Evolutionary conservation across 2,329 filamentous ascomycete genomes (phyloP).

Genomic region (Fusarium anthophilum): DNA sequence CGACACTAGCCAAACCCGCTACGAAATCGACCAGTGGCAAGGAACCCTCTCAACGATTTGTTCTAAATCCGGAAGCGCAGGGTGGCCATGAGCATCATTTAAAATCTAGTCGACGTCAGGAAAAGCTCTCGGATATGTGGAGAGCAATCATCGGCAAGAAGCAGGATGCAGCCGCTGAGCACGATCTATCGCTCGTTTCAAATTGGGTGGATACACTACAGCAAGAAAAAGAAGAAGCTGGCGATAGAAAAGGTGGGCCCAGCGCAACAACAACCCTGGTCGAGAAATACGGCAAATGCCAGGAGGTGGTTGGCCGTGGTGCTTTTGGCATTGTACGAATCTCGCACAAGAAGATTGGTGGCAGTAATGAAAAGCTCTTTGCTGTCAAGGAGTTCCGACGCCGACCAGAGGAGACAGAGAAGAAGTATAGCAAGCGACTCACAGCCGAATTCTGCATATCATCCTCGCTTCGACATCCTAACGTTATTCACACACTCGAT

Average conservation of each 20-base stretch:
- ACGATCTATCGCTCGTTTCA: constrained; percentile 91
- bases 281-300: constrained; percentile 98
- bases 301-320: constrained; percentile 94
- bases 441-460: constrained; percentile 99
- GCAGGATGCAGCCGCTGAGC: constrained; percentile 77
- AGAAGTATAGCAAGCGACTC: constrained; percentile 97
- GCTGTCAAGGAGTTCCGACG: constrained; percentile 98
- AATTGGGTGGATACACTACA: constrained; percentile 96
- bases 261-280: constrained; percentile 79
- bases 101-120: constrained; percentile 89
- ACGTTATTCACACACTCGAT: constrained; percentile 97
- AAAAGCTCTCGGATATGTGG: constrained; percentile 94
- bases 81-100: constrained; percentile 88
- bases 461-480: constrained; percentile 93
- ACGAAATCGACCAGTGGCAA: constrained; percentile 44
- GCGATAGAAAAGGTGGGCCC: constrained; percentile 80
- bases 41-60: constrained; percentile 61
- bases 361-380: constrained; percentile 87
- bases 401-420: constrained; percentile 91
- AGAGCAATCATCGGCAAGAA: constrained; percentile 87
- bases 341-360: constrained; percentile 92
- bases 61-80: constrained; percentile 59
- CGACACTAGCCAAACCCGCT: constrained; percentile 43
- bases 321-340: constrained; percentile 98
- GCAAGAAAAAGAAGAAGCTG: constrained; percentile 85